Base-by-base conservation (phyloP, 164 flowering plant species). In the Nymphaea colorata region DNA sequence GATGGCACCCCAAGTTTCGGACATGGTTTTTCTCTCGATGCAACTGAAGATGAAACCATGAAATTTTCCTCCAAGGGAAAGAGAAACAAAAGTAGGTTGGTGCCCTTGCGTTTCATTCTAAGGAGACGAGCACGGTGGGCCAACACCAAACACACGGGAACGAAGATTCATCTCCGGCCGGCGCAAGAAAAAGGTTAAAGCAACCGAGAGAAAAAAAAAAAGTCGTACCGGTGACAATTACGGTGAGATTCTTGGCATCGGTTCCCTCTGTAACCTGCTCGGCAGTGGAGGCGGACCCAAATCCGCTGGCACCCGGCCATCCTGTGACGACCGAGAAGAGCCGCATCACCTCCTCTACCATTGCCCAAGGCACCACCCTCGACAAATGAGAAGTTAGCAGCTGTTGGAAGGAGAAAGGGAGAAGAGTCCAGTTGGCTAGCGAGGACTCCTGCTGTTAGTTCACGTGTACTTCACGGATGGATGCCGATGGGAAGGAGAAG, bases 231-330 rank as follows among this genome's bases (percentile, higher is more conserved):
- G 98, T 91, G 71, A 91, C 68, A 42, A 91, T 79, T 10, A 79
- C 96, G 66, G 96, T 90, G 60, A 88, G 84, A 18, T 80, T 74
- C 66, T 47, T 61, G 5, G 90, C 95, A 82, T 92, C 86, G 65
- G 90, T 71, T 44, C 89, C 93, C 4, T 83, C 69, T 2, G 96
- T 86, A 47, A 92, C 95, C 65, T 90, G 81, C 57, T 90, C 91
- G 17, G 93, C 93, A 14, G 98, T 92, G 0, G 98, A 82, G 69
- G 90, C 82, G 2, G 96, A 88, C 67, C 96, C 96, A 68, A 90
- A 92, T 65, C 98, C 98, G 67, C 85, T 90, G 4, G 87, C 82
- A 2, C 98, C 96, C 41, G 82, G 74, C 67, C 53, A 73, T 51
- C 94, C 94, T 47, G 98, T 88, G 7, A 87, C 57, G 77, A 87